Conservation (phyloP, 164 flowering plant genomes). For the Kalanchoe fedtschenkoi region DNA sequence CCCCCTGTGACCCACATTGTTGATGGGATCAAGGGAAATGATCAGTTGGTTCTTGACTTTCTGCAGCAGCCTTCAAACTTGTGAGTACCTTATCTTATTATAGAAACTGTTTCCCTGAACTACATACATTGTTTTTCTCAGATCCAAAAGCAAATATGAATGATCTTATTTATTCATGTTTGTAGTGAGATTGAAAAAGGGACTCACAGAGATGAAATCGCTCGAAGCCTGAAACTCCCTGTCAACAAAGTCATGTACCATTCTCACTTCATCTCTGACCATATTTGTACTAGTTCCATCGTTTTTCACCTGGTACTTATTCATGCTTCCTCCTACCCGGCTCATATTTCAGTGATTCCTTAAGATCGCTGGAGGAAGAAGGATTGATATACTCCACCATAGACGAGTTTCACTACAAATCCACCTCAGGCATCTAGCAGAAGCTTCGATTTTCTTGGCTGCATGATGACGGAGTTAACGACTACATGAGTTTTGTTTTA, state of each 20-base stretch:
- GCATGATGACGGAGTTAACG: too few relatives aligned
- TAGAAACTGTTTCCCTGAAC: neutral
- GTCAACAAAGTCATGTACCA: conserved; percentile 35
- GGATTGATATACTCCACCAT: conserved; percentile 56
- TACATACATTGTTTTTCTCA: neutral
- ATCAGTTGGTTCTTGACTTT: conserved; percentile 43
- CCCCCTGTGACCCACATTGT: conserved; percentile 21
- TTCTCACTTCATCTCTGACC: conserved; percentile 10
- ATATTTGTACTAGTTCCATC: neutral
- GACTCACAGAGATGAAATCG: conserved; percentile 36
- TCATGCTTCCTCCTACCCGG: neutral
- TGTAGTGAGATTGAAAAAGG: conserved; percentile 44
- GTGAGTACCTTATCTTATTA: conserved; percentile 23
- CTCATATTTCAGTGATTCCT: conserved; percentile 31
- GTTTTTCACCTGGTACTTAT: neutral
- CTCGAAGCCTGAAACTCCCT: conserved; percentile 34
- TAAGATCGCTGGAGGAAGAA: conserved; percentile 43
- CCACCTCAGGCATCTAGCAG: conserved; percentile 19
- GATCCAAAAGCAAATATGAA: neutral
- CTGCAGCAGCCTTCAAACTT: conserved; percentile 39
- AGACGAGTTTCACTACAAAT: conserved; percentile 54
- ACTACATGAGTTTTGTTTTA: too few relatives aligned
- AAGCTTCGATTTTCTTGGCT: neutral
- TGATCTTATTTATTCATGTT: conserved; percentile 1
- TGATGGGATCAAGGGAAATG: conserved; percentile 38